A percentile compares a stretch with the other conserved stretches of the same genome.
These are phyloP conservation scores for Sporisorium reilianum DNA, from an alignment of 1,284 basidiomycete species.

Conservation along the genomic window DNA sequence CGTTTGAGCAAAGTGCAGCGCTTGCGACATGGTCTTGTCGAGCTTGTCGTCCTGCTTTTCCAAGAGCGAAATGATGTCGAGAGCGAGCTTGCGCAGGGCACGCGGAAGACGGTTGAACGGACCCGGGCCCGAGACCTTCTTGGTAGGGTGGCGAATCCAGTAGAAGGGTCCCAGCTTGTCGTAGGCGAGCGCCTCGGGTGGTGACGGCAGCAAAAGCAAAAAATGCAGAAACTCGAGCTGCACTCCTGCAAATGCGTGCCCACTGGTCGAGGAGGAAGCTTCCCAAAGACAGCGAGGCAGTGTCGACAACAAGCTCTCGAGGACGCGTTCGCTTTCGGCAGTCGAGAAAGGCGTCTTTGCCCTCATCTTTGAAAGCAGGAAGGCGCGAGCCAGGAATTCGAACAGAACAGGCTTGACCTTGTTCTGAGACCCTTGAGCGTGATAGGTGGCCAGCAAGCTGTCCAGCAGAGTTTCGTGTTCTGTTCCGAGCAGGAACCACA, in stretches of 20 bases:
- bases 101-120: slow-evolving; percentile 30
- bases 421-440: slow-evolving; percentile 25
- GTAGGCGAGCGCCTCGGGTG: slow-evolving; percentile 15
- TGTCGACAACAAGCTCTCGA: slow-evolving; percentile 22
- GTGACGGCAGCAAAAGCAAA: slow-evolving; percentile 30
- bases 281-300: slow-evolving; percentile 44
- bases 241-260: slow-evolving; percentile 20
- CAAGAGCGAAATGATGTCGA: slow-evolving; percentile 31
- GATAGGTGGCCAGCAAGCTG: slow-evolving; percentile 32
- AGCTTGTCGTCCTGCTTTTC: slow-evolving; percentile 21
- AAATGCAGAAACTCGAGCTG: slow-evolving; percentile 44
- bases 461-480: slow-evolving; percentile 36
- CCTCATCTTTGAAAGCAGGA: slow-evolving; percentile 25
- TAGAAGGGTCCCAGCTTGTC: slow-evolving; percentile 43
- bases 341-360: slow-evolving; percentile 16
- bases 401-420: slow-evolving; percentile 49
- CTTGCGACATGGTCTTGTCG: slow-evolving; percentile 30
- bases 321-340: slow-evolving; percentile 16
- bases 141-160: slow-evolving; percentile 40
- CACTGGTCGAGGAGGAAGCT: slow-evolving; percentile 11
- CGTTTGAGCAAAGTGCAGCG: slow-evolving; percentile 11
- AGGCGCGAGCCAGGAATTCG: slow-evolving; percentile 50
- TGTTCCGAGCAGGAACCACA: slow-evolving; percentile 54
- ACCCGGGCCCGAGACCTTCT: slow-evolving; percentile 27
- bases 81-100: slow-evolving; percentile 25